Evolutionary conservation across 768 basidiomycete genomes (phyloP).

Genomic region (Psilocybe azurescens): DNA sequence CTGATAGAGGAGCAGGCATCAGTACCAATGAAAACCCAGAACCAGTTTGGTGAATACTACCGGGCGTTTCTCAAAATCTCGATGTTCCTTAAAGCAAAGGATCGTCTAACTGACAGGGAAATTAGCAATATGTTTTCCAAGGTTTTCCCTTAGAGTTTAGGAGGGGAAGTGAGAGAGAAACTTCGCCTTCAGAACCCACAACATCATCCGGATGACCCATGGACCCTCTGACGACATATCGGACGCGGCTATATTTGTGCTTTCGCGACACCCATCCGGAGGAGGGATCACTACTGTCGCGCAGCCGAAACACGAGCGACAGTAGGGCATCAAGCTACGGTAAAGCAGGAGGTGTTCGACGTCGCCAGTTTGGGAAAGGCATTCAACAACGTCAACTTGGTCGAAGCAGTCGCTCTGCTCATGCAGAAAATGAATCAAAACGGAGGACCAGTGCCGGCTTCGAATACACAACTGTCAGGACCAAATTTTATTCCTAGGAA

Average conservation of each 20-base stretch:
- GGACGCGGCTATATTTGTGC: conserved; percentile 7
- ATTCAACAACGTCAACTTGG: too few relatives aligned
- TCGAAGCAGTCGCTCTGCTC: background rate
- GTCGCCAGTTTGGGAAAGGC: too few relatives aligned
- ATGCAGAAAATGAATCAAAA: too few relatives aligned
- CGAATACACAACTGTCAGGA: too few relatives aligned
- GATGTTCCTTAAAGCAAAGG: too few relatives aligned
- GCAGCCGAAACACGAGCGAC: too few relatives aligned
- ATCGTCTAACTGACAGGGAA: too few relatives aligned
- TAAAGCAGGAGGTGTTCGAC: too few relatives aligned
- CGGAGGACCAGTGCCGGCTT: too few relatives aligned
- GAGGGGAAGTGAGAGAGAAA: conserved; percentile 4
- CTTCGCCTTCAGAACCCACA: conserved; percentile 11
- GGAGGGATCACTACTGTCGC: too few relatives aligned
- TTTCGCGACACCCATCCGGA: background rate
- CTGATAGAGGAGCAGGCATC: background rate
- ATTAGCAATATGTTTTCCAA: conserved; percentile 1
- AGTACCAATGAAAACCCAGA: background rate
- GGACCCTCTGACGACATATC: conserved; percentile 9
- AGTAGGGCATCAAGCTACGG: background rate
- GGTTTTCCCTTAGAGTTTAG: conserved; percentile 15
- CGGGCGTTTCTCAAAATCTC: background rate
- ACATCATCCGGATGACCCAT: conserved; percentile 19
- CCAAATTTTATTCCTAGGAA: too few relatives aligned
- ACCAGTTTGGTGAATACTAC: conserved; percentile 16